Percentiles rank a stretch among this genome's conserved stretches.
These are phyloP conservation scores for Nectriaceae sp. DNA, from an alignment of 2,329 filamentous ascomycete species.

Conservation along the genomic window DNA sequence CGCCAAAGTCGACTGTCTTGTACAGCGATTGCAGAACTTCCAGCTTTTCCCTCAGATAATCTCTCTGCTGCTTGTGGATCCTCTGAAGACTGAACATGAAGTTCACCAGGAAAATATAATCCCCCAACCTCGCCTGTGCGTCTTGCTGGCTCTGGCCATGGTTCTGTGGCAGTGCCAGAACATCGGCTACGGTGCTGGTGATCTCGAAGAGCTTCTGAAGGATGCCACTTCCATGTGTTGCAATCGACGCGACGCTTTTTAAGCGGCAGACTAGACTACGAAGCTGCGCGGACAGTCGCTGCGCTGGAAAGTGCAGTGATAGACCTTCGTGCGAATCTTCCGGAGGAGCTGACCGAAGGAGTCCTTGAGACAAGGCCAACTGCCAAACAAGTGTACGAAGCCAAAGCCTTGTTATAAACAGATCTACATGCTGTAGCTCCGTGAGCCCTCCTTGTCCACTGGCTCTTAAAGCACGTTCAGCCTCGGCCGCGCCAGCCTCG, in stretches of 20 bases:
- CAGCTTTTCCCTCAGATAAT: slow-evolving; percentile 43
- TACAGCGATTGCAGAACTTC: slow-evolving; percentile 35
- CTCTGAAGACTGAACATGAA: slow-evolving; percentile 52
- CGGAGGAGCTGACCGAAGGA: slow-evolving; percentile 37
- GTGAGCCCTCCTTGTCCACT: slow-evolving; percentile 31
- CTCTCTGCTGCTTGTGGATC: slow-evolving; percentile 46
- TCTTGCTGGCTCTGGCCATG: slow-evolving; percentile 42
- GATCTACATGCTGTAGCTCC: slow-evolving; percentile 43
- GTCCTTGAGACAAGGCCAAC: slow-evolving; percentile 40
- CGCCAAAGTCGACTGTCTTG: slow-evolving; percentile 29
- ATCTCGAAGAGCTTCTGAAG: slow-evolving; percentile 63
- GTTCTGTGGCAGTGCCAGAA: slow-evolving; percentile 52
- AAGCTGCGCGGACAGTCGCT: slow-evolving; percentile 40
- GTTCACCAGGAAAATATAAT: slow-evolving; percentile 53
- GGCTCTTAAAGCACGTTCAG: slow-evolving; percentile 26
- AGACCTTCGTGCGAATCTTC: slow-evolving; percentile 38
- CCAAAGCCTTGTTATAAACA: slow-evolving; percentile 44
- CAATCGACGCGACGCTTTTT: slow-evolving; percentile 44
- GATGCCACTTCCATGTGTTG: slow-evolving; percentile 57
- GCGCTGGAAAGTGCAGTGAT: slow-evolving; percentile 41
- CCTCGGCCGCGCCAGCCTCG: slow-evolving; percentile 34
- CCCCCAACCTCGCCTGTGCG: slow-evolving; percentile 49
- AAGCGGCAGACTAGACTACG: slow-evolving; percentile 39
- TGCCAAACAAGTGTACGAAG: slow-evolving; percentile 45
- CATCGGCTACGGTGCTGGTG: slow-evolving; percentile 60